These are phyloP conservation scores for Plasmodium sp. DNA, from an alignment of 169 alveolate genomes.

Conservation along the genomic window DNA sequence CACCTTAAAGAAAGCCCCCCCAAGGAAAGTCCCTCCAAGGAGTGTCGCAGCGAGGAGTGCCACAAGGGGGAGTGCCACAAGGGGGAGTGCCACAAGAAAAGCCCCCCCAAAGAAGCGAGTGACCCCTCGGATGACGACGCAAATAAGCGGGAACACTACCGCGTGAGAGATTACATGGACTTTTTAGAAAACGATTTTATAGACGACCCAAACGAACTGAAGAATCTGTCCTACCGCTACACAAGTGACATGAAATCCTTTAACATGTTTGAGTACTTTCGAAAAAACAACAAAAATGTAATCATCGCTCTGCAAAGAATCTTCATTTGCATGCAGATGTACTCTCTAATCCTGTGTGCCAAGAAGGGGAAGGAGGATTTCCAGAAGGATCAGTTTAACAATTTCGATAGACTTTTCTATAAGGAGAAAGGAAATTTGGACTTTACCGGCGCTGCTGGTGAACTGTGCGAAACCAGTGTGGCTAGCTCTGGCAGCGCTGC, in stretches of 20 bases:
- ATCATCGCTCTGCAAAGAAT: constrained; percentile 65
- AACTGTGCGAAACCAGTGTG: background rate
- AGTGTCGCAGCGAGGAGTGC: background rate
- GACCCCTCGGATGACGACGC: background rate
- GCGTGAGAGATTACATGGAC: constrained; percentile 13
- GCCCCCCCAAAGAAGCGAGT: background rate
- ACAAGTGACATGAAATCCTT: constrained; percentile 46
- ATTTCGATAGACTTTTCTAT: constrained; percentile 11
- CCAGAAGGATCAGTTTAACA: background rate
- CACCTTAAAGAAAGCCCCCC: background rate
- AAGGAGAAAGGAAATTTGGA: constrained; percentile 40
- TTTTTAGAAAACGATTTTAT: constrained; percentile 3
- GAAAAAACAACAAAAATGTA: constrained; percentile 70
- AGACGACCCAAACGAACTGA: constrained; percentile 47
- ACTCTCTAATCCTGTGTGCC: constrained; percentile 53
- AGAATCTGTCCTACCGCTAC: constrained; percentile 29
- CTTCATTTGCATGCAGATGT: constrained; percentile 64
- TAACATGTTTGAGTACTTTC: constrained; percentile 61
- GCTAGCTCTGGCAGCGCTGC: background rate
- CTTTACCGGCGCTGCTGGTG: background rate
- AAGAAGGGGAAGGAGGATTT: constrained; percentile 47
- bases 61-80: no score
- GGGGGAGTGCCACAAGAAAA: background rate
- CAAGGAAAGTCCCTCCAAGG: background rate
- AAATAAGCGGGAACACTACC: background rate